Base-by-base conservation (phyloP, 139 green algal species). In the Pedinophyceae sp. region DNA sequence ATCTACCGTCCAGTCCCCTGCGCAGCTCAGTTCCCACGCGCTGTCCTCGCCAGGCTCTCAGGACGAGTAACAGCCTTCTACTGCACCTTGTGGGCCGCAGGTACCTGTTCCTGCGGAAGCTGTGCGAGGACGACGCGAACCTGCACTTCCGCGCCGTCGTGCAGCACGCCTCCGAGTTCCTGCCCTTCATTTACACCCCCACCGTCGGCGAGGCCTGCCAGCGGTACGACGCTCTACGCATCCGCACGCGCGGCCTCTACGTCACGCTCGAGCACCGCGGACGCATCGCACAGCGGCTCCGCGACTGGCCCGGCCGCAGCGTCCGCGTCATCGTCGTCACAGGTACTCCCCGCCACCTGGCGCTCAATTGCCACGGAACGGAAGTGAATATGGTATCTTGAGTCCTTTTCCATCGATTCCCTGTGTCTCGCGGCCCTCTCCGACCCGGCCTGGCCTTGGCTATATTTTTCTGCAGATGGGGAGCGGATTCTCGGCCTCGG, bases 151-250 rank as follows among this genome's bases (percentile, higher is more conserved):
- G 59, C 2, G 30, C 72, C 13, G 59, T 92, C 51, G 54, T 86
- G 30, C 48, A 59, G 28, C 59, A 90, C 56, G 61, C 76, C 1
- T 60, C 84, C 48, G 72, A 89, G 41, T 50, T 91, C 17, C 66
- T 94, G 30, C 86, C 84, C 0, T 71, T 78, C 34, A 71, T 94
- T 20, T 96, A 96, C 76, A 96, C 87, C 1, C 87, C 87, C 2
- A 93, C 84, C 15, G 87, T 97, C 0, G 88, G 88, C 2, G 82
- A 97, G 55, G 88, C 86, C 2, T 96, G 87, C 65, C 61, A 84
- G 63, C 63, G 73, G 27, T 94, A 84, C 61, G 56, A 77, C 63
- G 30, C 59, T 19, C 72, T 89, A 26, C 58, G 60, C 10, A 57
- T 75, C 1, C 66, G 54, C 29, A 30, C 52, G 43, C 18, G 55